Evolutionary conservation across 352 stramenopile species (phyloP).

Genomic region (Thalassiosira allenii): DNA sequence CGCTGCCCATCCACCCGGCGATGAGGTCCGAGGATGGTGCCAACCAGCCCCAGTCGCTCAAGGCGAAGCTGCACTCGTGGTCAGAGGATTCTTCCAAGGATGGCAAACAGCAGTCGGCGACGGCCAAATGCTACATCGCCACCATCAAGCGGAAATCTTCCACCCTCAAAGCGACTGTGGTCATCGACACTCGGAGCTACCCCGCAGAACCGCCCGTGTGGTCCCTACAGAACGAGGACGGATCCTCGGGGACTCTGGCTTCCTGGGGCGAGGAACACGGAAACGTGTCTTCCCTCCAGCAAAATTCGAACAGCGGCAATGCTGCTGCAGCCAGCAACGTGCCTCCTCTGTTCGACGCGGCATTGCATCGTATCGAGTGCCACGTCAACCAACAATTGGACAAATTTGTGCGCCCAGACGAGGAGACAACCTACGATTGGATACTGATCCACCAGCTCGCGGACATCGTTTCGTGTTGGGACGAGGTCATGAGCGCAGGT

Average conservation of each 20-base stretch:
- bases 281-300: conserved; percentile 24
- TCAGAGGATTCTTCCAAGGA: conserved; percentile 52
- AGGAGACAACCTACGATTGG: conserved; percentile 69
- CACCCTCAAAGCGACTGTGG: conserved; percentile 57
- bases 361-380: conserved; percentile 59
- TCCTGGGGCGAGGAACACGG: conserved; percentile 39
- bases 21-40: conserved; percentile 38
- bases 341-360: conserved; percentile 53
- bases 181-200: conserved; percentile 56
- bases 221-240: conserved; percentile 55
- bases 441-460: conserved; percentile 69
- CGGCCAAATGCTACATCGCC: conserved; percentile 42
- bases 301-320: conserved; percentile 15
- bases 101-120: background rate
- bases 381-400: conserved; percentile 63
- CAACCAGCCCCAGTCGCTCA: conserved; percentile 9
- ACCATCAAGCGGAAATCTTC: conserved; percentile 54
- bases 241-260: conserved; percentile 5
- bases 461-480: conserved; percentile 59
- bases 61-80: conserved; percentile 55
- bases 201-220: conserved; percentile 56
- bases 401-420: conserved; percentile 55
- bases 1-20: conserved; percentile 49
- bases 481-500: conserved; percentile 46
- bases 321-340: background rate